Conservation (phyloP, 2,329 filamentous ascomycete genomes). For the Colletotrichum orbiculare region DNA sequence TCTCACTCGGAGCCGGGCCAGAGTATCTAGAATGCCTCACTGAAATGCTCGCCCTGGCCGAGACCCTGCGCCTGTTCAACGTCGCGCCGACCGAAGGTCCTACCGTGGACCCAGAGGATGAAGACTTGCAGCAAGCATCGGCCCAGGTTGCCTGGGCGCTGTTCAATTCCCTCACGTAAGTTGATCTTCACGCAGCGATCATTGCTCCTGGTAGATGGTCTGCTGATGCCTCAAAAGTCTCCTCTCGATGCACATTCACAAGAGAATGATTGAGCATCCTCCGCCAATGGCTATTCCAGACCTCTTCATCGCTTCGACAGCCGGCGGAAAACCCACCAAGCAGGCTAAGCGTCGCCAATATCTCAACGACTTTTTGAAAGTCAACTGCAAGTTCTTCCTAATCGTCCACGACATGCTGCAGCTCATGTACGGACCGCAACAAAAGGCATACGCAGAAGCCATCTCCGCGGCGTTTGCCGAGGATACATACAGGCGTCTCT, state of each 20-base stretch:
- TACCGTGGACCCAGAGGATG: neutral
- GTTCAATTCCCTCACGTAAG: constrained; percentile 6
- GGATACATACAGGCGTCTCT: constrained; percentile 50
- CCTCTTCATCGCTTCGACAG: too few species aligned
- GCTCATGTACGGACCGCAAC: constrained; percentile 34
- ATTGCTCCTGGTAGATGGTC: too few species aligned
- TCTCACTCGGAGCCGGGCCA: neutral
- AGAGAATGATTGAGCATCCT: neutral
- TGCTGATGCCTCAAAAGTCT: neutral
- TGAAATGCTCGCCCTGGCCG: neutral
- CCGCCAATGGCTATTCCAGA: neutral
- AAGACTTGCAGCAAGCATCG: neutral
- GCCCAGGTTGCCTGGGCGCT: constrained; percentile 9
- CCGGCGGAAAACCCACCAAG: neutral
- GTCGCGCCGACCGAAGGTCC: neutral
- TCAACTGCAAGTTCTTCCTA: constrained; percentile 47
- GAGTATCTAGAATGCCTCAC: constrained; percentile 5
- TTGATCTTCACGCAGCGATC: neutral
- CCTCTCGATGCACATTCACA: neutral
- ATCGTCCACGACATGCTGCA: constrained; percentile 49
- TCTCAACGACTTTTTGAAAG: neutral
- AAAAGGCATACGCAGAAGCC: constrained; percentile 9
- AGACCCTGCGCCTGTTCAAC: constrained; percentile 6
- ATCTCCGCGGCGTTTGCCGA: constrained; percentile 45
- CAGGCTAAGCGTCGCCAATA: neutral